Conservation (phyloP, 2,329 filamentous ascomycete species). For the Diaporthe australafricana region DNA sequence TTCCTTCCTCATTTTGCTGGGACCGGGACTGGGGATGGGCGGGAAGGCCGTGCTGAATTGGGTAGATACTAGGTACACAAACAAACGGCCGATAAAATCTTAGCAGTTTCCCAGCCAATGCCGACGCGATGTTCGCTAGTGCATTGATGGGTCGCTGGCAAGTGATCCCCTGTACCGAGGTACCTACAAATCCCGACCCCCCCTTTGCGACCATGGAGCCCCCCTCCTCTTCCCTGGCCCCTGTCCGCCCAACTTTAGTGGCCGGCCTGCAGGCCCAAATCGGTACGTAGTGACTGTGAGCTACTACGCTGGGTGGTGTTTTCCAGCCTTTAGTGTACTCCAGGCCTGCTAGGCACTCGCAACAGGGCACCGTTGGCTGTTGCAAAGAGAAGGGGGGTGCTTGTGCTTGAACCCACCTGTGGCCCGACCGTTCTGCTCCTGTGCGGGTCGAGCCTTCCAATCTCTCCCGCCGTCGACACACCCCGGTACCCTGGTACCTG, state of each 20-base stretch:
- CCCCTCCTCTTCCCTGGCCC: constrained; percentile 14
- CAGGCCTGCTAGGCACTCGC: background rate
- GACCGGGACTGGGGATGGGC: background rate
- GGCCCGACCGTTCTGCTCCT: constrained; percentile 13
- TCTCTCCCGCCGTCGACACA: constrained; percentile 11
- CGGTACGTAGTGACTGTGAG: background rate
- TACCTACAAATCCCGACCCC: constrained; percentile 7
- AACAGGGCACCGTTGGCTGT: background rate
- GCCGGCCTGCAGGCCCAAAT: constrained; percentile 1
- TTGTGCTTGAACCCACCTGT: constrained; percentile 11
- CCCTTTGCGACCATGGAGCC: background rate
- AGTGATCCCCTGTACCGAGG: background rate
- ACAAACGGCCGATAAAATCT: background rate
- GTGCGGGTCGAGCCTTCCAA: constrained; percentile 15
- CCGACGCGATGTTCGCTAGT: constrained; percentile 1
- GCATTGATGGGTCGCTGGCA: background rate
- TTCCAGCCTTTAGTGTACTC: background rate
- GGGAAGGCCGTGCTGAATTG: constrained; percentile 6
- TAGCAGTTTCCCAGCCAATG: background rate
- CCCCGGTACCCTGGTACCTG: constrained; percentile 5
- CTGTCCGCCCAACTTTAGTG: constrained; percentile 6
- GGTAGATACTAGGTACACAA: background rate
- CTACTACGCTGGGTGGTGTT: background rate
- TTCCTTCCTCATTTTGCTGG: constrained; percentile 10
- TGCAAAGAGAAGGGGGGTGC: background rate